phyloP scores from a whole-genome alignment of 345 rosid species.

The Combretum micranthum region DNA sequence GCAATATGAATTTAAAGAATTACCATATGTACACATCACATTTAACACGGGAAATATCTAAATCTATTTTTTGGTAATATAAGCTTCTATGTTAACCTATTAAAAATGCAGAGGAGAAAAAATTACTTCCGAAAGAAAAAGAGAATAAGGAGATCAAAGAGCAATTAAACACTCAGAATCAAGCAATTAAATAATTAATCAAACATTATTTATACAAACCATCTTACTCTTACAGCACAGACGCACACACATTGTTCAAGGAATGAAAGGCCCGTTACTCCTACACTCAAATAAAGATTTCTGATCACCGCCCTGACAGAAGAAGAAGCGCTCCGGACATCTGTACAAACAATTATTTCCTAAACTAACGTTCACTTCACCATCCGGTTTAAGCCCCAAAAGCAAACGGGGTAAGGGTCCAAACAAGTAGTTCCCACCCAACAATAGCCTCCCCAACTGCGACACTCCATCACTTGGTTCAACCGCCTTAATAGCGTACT shows the following conservation, averaged over 20 bases:
- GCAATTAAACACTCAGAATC: no score
- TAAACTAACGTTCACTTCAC: constrained; percentile 46
- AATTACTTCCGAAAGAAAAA: no score
- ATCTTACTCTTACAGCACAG: neutral
- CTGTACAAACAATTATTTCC: constrained; percentile 63
- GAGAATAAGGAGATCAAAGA: no score
- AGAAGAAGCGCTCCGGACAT: constrained; percentile 63
- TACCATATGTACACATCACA: no score
- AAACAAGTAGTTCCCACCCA: constrained; percentile 77
- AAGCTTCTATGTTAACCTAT: no score
- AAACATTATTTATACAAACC: neutral
- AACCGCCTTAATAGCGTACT: constrained; percentile 30
- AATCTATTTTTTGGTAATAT: no score
- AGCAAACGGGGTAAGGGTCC: constrained; percentile 70
- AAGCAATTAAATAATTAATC: no score
- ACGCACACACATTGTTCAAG: constrained; percentile 10
- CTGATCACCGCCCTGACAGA: constrained; percentile 71
- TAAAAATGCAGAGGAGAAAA: no score
- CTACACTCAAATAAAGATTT: constrained; percentile 61
- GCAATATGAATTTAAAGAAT: no score
- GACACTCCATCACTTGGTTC: constrained; percentile 35
- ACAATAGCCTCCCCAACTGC: constrained; percentile 58
- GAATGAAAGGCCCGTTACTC: constrained; percentile 41
- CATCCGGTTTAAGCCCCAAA: constrained; percentile 49
- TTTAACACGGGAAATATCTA: no score